Percentiles rank a stretch among this genome's conserved stretches.
These are phyloP conservation scores for Pyrrhoderma lamaoense DNA, from an alignment of 1,284 basidiomycete genomes.

Conservation along the genomic window DNA sequence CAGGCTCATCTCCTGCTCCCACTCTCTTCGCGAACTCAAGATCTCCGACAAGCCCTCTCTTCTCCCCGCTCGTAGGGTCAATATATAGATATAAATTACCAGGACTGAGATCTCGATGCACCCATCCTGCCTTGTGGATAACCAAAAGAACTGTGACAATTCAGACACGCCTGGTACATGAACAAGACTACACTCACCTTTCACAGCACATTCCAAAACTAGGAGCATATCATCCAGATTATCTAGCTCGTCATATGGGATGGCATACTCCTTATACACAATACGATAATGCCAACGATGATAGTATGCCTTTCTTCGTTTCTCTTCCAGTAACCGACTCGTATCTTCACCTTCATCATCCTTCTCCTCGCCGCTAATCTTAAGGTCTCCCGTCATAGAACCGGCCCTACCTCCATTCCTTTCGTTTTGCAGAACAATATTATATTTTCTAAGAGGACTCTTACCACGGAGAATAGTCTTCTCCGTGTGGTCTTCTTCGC, in stretches of 20 bases:
- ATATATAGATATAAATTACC: conserved; percentile 3
- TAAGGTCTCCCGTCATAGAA: too few relatives aligned
- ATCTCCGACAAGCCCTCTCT: neutral
- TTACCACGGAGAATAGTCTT: neutral
- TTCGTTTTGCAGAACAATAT: too few relatives aligned
- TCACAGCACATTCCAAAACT: neutral
- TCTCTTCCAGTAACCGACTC: neutral
- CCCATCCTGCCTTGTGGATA: conserved; percentile 1
- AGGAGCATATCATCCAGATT: neutral
- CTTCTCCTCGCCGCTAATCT: too few relatives aligned
- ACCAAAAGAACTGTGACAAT: neutral
- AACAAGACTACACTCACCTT: neutral
- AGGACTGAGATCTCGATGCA: conserved; percentile 5
- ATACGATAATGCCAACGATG: neutral
- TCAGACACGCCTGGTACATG: neutral
- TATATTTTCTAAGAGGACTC: neutral
- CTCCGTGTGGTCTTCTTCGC: neutral
- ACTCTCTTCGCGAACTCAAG: conserved; percentile 4
- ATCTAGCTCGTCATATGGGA: neutral
- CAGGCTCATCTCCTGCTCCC: neutral
- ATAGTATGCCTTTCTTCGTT: neutral
- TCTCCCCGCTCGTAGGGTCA: neutral
- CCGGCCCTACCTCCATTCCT: too few relatives aligned
- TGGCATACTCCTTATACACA: neutral
- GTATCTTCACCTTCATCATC: too few relatives aligned